Evolutionary conservation across 2,329 filamentous ascomycete species (phyloP).

Genomic region (Byssoonygena ceratinophila): DNA sequence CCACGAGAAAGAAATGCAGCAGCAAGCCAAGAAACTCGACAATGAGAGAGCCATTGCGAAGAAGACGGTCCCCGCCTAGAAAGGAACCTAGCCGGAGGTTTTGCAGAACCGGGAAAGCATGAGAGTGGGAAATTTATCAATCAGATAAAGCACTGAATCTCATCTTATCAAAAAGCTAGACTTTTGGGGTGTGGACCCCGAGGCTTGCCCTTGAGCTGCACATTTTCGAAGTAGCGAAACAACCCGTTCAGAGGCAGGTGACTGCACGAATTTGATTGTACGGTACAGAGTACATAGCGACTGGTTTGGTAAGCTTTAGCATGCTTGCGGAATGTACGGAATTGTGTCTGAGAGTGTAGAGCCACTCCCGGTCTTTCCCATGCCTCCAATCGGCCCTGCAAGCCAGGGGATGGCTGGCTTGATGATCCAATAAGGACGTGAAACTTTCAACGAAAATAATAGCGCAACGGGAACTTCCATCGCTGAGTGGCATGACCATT

Average conservation of each 20-base stretch:
- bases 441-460: too few species aligned
- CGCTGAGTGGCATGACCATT: not conserved
- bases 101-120: not conserved
- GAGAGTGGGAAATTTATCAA: not conserved
- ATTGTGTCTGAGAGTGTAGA: too few species aligned
- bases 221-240: too few species aligned
- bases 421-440: too few species aligned
- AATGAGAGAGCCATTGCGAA: not conserved
- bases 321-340: too few species aligned
- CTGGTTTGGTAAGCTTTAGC: too few species aligned
- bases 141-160: slow-evolving; percentile 10
- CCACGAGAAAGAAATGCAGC: not conserved
- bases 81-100: not conserved
- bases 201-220: not conserved
- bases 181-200: not conserved
- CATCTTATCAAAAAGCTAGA: slow-evolving; percentile 9
- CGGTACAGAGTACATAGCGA: not conserved
- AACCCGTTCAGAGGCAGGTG: too few species aligned
- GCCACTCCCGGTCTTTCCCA: too few species aligned
- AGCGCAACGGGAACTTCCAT: not conserved
- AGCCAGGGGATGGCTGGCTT: too few species aligned
- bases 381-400: too few species aligned
- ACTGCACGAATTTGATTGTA: too few species aligned
- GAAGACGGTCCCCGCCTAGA: not conserved
- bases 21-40: slow-evolving; percentile 4